Evolutionary conservation across 2,329 filamentous ascomycete species (phyloP), one percentile per base, ranked within the genome.

Genomic region (Plectosphaerella plurivora): DNA sequence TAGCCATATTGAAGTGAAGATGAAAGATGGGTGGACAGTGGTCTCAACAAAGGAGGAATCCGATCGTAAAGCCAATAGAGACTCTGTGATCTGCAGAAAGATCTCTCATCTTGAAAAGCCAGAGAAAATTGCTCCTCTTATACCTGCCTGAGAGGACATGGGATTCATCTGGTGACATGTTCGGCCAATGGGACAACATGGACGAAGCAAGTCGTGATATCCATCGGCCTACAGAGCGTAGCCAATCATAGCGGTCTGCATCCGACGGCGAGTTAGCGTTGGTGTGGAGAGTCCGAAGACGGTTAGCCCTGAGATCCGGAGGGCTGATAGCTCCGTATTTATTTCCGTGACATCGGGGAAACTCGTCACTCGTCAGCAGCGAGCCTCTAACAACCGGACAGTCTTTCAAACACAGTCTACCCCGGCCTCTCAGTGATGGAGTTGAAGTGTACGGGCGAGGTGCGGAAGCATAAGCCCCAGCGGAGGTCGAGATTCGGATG

Each of bases 401-500:
- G 8, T 12, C 28, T 12, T 12, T 33, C 28, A 9, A 12, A 33
- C 28, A 8, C 8, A 12, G 8, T 33, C 11, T 5, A 10, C 28
- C 11, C 28, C 28, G 28, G 7, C 28, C 28, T 33, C 28, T 5
- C 16, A 22, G 8, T 24, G 16, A 51, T 51, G 33, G n/a, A 10
- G 25, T 18, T n/a, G 24, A 45, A n/a, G 28, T 16, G 50, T 20
- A 52, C 55, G 53, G 60, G 37, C 47, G 24, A 55, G 20, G 16
- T 24, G 3, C 22, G 35, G 28, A 5, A 24, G 20, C 33, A 39
- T n/a, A 57, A 33, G 55, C 24, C 51, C 12, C 14, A 22, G 41
- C 53, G 64, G 33, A 70, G 73, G 52, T 77, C 75, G 15, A 69
- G 73, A 60, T 68, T 64, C 54, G 76, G 76, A 35, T 79, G 76